Conservation (phyloP, 2,329 filamentous ascomycete genomes). For the Scedosporium aurantiacum region DNA sequence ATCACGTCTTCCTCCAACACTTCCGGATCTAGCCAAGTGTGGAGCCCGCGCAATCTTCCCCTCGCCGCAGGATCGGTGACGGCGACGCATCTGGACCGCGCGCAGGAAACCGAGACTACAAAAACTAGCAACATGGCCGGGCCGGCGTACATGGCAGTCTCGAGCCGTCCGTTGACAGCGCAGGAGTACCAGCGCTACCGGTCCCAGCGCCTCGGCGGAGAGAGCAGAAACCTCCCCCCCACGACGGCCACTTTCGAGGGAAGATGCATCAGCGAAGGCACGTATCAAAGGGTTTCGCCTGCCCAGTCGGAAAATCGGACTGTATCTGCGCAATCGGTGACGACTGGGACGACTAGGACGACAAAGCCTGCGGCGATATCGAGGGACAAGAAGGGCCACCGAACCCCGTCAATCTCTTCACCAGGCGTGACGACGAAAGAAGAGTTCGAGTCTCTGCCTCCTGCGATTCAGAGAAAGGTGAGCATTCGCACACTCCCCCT, state of each 20-base stretch:
- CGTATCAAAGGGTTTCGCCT: neutral
- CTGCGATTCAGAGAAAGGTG: conserved; percentile 46
- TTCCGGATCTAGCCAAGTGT: neutral
- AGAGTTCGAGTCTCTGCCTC: conserved; percentile 40
- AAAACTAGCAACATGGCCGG: neutral
- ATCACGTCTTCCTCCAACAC: neutral
- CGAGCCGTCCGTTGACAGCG: conserved; percentile 2
- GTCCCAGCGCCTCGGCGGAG: neutral
- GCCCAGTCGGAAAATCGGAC: neutral
- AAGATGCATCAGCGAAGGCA: neutral
- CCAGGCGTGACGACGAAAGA: conserved; percentile 21
- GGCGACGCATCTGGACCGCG: neutral
- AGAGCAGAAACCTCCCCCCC: neutral
- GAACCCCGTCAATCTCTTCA: neutral
- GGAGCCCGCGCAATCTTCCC: neutral
- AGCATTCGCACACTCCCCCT: conserved; percentile 17
- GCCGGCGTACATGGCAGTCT: neutral
- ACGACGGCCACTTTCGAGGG: neutral
- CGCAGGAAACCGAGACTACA: neutral
- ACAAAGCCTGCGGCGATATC: neutral
- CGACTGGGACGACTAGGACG: neutral
- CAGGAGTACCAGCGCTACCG: conserved; percentile 6
- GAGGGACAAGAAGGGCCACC: neutral
- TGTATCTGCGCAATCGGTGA: neutral
- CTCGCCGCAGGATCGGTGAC: neutral